Evolutionary conservation across 768 basidiomycete species (phyloP), one percentile per base, ranked within the genome.

Genomic region (Leccinum rimulosum): DNA sequence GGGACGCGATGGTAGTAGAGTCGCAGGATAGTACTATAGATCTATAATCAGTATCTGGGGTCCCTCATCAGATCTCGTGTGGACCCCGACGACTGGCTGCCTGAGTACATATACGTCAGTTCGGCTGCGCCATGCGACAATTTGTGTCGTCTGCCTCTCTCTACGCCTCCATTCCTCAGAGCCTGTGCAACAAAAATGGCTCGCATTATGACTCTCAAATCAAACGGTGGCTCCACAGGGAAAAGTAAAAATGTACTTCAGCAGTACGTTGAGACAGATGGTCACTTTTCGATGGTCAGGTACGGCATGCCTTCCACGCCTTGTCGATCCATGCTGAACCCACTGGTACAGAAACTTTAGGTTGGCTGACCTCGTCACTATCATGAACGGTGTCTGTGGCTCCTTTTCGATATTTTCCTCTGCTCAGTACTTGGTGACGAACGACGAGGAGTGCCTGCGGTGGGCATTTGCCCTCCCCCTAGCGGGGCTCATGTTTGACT

Each of bases 371-470:
- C 82, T 97, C 54, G 94, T 99, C 67, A 99, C 97, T 36, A 94
- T 99, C 64, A 95, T 95, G 89, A 99, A 99, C 72, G 97, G 97
- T 49, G 89, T 98, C 74, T 99, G 97, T 76, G 97, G 97, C 58
- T 91, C 91, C 17, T 88, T 96, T 66, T 98, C 95, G 28, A 84
- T 99, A 71, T 95, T 98, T 75, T 91, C 88, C 38, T 95, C 93
- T 6, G 95, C 92, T 50, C 86, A 86, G 54, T 99, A 95, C 79
- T 84, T 98, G 65, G 57, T 87, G 47, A 87, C 88, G 25, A 84
- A 88, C 61, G 89, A 95, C 70, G 81, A 83, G 61, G 84, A 85
- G 66, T 87, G 89, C 75, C 78, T 97, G 60, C 89, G 89, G 87
- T 84, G 84, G 56, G 97, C 95, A n/a, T 85, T 95, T 61, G 77